Evolutionary conservation across 148 eudicot species (phyloP).

Genomic region (Limonium bicolor): DNA sequence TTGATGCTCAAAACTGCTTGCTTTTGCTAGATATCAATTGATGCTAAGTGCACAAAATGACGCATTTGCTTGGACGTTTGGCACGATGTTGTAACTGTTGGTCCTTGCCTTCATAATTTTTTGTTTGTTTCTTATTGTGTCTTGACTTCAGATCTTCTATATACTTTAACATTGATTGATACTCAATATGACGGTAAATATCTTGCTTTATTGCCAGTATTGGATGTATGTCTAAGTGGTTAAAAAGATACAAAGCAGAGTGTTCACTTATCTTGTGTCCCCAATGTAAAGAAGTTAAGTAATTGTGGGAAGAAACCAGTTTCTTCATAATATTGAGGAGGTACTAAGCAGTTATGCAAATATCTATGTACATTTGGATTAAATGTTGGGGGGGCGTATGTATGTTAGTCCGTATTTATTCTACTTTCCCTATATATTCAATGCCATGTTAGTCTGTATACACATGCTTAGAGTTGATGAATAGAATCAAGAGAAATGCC

Average conservation of each 20-base stretch:
- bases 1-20: conserved; percentile 4
- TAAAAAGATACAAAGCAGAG: conserved; percentile 65
- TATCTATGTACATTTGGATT: too few species aligned
- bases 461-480: background rate
- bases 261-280: conserved; percentile 71
- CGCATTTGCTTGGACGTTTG: conserved; percentile 81
- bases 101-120: conserved; percentile 98
- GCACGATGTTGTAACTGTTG: conserved; percentile 95
- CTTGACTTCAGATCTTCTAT: background rate
- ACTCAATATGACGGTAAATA: too few species aligned
- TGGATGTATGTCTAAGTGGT: conserved; percentile 98
- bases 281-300: conserved; percentile 77
- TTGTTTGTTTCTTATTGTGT: conserved; percentile 31
- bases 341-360: too few species aligned
- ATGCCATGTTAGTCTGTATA: too few species aligned
- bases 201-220: conserved; percentile 36
- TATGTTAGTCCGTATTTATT: too few species aligned
- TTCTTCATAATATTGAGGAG: conserved; percentile 74
- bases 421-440: too few species aligned
- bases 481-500: too few species aligned
- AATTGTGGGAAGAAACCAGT: conserved; percentile 87
- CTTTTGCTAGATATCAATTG: conserved; percentile 43
- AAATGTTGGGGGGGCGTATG: too few species aligned
- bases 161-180: too few species aligned
- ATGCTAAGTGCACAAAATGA: conserved; percentile 74